These are phyloP conservation scores for Populus simonii DNA, from an alignment of 345 rosid genomes.

Conservation along the genomic window DNA sequence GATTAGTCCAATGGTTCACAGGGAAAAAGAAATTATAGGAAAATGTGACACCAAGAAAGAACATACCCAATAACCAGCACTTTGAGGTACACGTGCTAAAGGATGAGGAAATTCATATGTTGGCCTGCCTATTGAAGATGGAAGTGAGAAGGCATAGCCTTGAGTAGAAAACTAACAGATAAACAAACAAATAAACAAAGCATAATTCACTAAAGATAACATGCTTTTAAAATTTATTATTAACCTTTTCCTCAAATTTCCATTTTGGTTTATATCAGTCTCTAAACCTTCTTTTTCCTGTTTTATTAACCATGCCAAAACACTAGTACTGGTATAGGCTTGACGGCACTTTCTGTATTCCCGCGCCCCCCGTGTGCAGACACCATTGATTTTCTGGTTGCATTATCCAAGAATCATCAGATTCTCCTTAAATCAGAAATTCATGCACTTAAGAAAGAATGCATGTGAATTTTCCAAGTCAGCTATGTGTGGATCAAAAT, in stretches of 20 bases:
- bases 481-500: neutral
- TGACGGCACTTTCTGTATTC: neutral
- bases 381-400: neutral
- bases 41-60: constrained; percentile 5
- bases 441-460: neutral
- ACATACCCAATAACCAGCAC: constrained; percentile 96
- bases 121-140: constrained; percentile 84
- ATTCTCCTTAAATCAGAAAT: neutral
- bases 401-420: neutral
- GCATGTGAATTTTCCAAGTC: neutral
- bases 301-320: constrained; percentile 2
- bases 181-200: neutral
- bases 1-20: neutral
- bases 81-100: constrained; percentile 90
- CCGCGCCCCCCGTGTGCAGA: neutral
- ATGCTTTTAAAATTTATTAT: neutral
- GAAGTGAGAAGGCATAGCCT: constrained; percentile 48
- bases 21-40: neutral
- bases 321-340: neutral
- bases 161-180: constrained; percentile 7
- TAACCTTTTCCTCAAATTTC: neutral
- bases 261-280: neutral
- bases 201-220: neutral
- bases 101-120: constrained; percentile 97
- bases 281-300: neutral